phyloP scores from a whole-genome alignment of 768 basidiomycete species.

The Leccinellum luteum region DNA sequence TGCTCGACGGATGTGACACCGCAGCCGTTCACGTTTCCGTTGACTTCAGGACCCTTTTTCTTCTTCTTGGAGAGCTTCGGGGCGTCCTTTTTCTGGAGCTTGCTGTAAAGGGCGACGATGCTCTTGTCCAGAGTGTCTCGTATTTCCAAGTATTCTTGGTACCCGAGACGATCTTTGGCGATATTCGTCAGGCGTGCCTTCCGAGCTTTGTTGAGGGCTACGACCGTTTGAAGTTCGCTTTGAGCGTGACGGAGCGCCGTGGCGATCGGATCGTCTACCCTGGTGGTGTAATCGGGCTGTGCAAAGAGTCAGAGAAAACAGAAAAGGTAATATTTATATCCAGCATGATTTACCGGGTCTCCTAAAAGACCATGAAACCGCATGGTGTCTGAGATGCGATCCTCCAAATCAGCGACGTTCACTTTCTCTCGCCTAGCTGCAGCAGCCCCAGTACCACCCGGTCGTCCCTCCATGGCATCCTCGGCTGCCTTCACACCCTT shows the following conservation, averaged over 20 bases:
- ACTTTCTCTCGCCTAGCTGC: slow-evolving; percentile 72
- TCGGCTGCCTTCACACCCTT: slow-evolving; percentile 81
- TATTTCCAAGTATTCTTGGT: slow-evolving; percentile 85
- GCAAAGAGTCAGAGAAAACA: slow-evolving; percentile 22
- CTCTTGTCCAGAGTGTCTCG: slow-evolving; percentile 87
- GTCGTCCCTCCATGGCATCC: slow-evolving; percentile 81
- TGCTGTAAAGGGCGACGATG: slow-evolving; percentile 69
- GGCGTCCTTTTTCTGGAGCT: slow-evolving; percentile 78
- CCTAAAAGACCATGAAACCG: slow-evolving; percentile 71
- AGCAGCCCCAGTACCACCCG: slow-evolving; percentile 76
- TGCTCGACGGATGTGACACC: slow-evolving; percentile 29
- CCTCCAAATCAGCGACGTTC: slow-evolving; percentile 78
- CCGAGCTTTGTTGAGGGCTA: slow-evolving; percentile 81
- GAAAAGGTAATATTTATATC: slow-evolving; percentile 2
- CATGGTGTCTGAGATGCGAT: slow-evolving; percentile 71
- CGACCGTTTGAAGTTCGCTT: slow-evolving; percentile 69
- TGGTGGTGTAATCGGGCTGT: slow-evolving; percentile 70
- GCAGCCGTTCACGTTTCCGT: slow-evolving; percentile 32
- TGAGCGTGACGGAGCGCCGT: slow-evolving; percentile 89
- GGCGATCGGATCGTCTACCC: slow-evolving; percentile 93
- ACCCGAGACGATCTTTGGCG: slow-evolving; percentile 84
- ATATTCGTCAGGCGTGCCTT: slow-evolving; percentile 68
- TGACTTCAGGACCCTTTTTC: slow-evolving; percentile 53
- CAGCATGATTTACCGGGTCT: slow-evolving; percentile 55
- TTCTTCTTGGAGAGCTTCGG: slow-evolving; percentile 73